Evolutionary conservation across 345 rosid genomes (phyloP), one percentile per base, ranked within the genome.

Genomic region (Combretum micranthum): DNA sequence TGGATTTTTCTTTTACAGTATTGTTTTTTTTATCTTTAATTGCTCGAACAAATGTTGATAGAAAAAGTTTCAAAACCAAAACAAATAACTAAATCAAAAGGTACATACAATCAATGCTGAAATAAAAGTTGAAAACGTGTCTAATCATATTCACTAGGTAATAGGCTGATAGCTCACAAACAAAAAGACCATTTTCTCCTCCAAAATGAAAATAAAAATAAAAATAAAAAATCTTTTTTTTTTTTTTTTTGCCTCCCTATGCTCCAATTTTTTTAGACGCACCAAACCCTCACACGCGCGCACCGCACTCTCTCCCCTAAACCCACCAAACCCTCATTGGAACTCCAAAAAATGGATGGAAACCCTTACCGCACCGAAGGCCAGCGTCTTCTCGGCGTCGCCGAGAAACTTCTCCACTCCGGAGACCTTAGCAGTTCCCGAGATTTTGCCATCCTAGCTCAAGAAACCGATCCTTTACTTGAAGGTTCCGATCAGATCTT

Each of bases 401-500:
- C 94, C 12, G 88, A 85, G 75, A 93, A 87, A 70, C 91, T 85
- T 20, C 86, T 87, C 39, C 76, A 70, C 3, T 59, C 75, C 2
- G 81, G 84, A 15, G 99, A 93, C 78, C 77, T 84, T 5, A 75
- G 47, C 63, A 91, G 89, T 12, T 70, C 91, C 20, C 78, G 61
- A 64, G 97, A 93, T 49, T 89, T 89, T 65, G 92, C 97, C 12
- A 66, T 80, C 72, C 69, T 83, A 52, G 93, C 97, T 8, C 90
- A 87, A 42, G 99, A 89, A 57, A 67, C 94, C 2, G 96, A 87
- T 42, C 96, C 99, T 0, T 75, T 83, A 17, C 74, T 89, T 18
- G 99, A 93, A 20, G 97, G 97, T 56, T 68, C 94, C 1, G 96
- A 89, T 47, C 96, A 93, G 82, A 85, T 93, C 69, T 56, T 93